Conservation (phyloP, 768 basidiomycete genomes). For the Leucosporidium creatinivorum region DNA sequence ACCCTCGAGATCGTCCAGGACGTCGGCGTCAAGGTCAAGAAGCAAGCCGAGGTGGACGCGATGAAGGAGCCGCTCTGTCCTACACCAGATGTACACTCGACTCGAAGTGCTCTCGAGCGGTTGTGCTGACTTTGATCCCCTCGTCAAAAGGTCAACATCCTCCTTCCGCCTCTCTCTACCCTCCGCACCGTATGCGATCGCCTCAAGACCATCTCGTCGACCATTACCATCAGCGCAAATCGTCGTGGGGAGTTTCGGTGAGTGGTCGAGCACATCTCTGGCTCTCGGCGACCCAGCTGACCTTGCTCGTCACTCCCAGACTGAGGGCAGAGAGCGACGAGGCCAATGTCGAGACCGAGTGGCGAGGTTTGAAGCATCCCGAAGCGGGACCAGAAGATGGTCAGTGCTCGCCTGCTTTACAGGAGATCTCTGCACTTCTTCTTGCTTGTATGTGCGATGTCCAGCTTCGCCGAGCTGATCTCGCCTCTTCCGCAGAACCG, state of each 20-base stretch:
- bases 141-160: conserved; percentile 57
- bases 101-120: no score
- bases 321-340: conserved; percentile 52
- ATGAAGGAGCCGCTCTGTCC: conserved; percentile 77
- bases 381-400: conserved; percentile 45
- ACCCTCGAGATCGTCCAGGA: conserved; percentile 66
- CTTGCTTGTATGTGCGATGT: background rate
- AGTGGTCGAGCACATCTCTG: background rate
- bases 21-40: conserved; percentile 72
- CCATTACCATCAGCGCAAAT: conserved; percentile 63
- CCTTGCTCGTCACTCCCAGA: background rate
- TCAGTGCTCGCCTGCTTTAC: background rate
- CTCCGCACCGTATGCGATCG: conserved; percentile 73
- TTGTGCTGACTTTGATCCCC: background rate
- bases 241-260: conserved; percentile 51
- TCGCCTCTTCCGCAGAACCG: background rate
- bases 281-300: no score
- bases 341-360: conserved; percentile 70
- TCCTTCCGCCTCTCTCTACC: conserved; percentile 63
- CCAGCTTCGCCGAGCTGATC: no score
- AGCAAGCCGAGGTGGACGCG: conserved; percentile 61
- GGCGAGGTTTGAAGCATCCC: conserved; percentile 66
- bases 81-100: conserved; percentile 62
- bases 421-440: conserved; percentile 12
- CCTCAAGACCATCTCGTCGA: conserved; percentile 60